Evolutionary conservation across 257 asterid genomes (phyloP), one percentile per base, ranked within the genome.

Genomic region (Petunia axillaris): DNA sequence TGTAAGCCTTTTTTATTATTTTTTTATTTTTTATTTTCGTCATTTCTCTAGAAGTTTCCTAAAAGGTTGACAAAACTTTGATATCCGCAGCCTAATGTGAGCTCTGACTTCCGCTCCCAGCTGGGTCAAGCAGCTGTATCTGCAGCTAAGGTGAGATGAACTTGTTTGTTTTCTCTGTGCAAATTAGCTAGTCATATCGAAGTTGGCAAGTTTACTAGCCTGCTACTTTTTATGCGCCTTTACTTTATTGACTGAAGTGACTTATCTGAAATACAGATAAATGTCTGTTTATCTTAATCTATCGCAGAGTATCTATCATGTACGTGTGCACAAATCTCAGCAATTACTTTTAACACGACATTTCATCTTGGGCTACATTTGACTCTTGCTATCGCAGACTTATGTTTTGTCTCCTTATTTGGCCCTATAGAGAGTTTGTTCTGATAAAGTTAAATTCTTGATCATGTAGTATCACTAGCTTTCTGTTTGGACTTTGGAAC

Each of bases 101-200:
- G 81, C 82, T 81, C 53, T 75, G 93, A 90, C 78, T 90, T 93
- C 78, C 96, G 98, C 35, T 85, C 84, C 58, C 97, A 92, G 80
- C 85, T 96, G 89, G 99, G 99, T 80, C 95, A 89, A 85, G 96
- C 99, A 14, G 99, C 99, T 86, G 97, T 96, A 53, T 92, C 98
- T 87, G 99, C 99, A 64, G 99, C 99, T 57, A 92, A 94, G 99
- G 98, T 94, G 82, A 88, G 84, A 73, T 48, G 62, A 50, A 73
- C 50, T 50, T 73, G 6, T 70, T 62, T 3, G 43, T 73, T 70
- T 71, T 10, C 75, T 15, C 53, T 40, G 37, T 66, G 37, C 5
- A 48, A 4, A 71, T 10, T 50, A 73, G 25, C 41, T 10, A 1
- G 62, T 73, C 78, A 48, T 11, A 41, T 50, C 0, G 11, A 73